Conservation (phyloP, 176 grass and related monocot genomes). For the Carex pumila region DNA sequence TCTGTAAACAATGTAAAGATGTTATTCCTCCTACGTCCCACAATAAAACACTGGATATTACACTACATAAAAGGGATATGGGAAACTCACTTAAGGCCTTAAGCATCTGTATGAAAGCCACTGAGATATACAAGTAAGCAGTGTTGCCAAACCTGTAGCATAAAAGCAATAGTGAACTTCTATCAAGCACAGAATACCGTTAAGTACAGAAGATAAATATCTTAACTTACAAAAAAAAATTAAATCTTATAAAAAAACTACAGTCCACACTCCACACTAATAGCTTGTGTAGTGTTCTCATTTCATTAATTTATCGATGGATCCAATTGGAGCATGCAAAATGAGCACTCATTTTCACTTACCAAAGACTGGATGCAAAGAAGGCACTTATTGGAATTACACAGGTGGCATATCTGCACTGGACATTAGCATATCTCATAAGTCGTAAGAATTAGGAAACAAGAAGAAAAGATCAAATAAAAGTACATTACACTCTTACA, state of each 20-base stretch:
- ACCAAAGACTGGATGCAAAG: slow-evolving; percentile 98
- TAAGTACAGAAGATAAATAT: neutral
- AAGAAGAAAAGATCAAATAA: slow-evolving; percentile 13
- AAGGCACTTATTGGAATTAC: slow-evolving; percentile 99
- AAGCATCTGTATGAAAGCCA: slow-evolving; percentile 99
- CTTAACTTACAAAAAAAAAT: neutral
- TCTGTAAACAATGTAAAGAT: neutral
- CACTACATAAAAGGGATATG: slow-evolving; percentile 7
- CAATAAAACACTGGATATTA: neutral
- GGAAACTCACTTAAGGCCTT: slow-evolving; percentile 94
- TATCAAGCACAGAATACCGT: neutral
- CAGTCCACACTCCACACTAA: neutral
- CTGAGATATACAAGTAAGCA: slow-evolving; percentile 96
- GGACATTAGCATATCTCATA: neutral
- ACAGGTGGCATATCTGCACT: slow-evolving; percentile 90
- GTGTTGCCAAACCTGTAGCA: slow-evolving; percentile 91
- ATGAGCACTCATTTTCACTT: slow-evolving; percentile 20
- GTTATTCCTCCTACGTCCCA: slow-evolving; percentile 1
- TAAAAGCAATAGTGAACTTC: slow-evolving; percentile 10
- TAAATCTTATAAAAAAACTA: neutral
- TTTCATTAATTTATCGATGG: neutral
- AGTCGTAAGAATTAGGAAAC: slow-evolving; percentile 20
- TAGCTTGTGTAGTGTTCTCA: neutral
- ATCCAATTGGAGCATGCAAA: neutral
- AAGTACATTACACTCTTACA: slow-evolving; percentile 52